Percentiles rank a stretch among this genome's conserved stretches.
phyloP scores from a whole-genome alignment of 2,329 filamentous ascomycete species.

The Penicillium sp. region DNA sequence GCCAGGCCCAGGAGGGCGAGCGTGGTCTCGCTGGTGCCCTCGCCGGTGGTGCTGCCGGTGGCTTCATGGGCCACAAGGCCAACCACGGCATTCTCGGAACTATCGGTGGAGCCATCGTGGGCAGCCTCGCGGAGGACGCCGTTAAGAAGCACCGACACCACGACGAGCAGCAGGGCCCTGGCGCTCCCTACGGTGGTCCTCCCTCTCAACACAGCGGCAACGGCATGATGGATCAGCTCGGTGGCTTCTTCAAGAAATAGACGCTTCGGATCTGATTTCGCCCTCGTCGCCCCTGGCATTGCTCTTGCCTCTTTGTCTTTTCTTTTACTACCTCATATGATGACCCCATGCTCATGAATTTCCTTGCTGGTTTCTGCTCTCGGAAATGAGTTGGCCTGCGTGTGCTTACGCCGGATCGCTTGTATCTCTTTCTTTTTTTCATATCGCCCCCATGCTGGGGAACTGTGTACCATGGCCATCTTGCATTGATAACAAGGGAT shows the following conservation, averaged over 20 bases:
- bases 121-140: conserved; percentile 47
- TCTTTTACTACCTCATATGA: conserved; percentile 10
- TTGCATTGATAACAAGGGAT: conserved; percentile 18
- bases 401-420: conserved; percentile 17
- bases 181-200: conserved; percentile 26
- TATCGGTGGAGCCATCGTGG: conserved; percentile 48
- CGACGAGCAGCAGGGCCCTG: conserved; percentile 27
- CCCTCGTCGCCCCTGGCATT: neutral
- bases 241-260: conserved; percentile 41
- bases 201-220: conserved; percentile 19
- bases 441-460: conserved; percentile 4
- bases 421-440: conserved; percentile 7
- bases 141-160: conserved; percentile 45
- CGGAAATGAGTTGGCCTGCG: conserved; percentile 16
- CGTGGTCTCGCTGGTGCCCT: conserved; percentile 49
- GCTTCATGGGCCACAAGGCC: conserved; percentile 47
- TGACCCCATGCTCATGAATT: conserved; percentile 22
- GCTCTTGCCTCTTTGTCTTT: conserved; percentile 3
- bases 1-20: conserved; percentile 44
- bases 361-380: conserved; percentile 15
- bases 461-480: conserved; percentile 13
- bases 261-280: too few relatives aligned
- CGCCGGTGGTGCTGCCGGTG: conserved; percentile 48
- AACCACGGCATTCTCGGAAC: conserved; percentile 50
- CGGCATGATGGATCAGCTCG: conserved; percentile 35